Evolutionary conservation across 495 filamentous ascomycete genomes (phyloP).

Genomic region (Podospora didyma): DNA sequence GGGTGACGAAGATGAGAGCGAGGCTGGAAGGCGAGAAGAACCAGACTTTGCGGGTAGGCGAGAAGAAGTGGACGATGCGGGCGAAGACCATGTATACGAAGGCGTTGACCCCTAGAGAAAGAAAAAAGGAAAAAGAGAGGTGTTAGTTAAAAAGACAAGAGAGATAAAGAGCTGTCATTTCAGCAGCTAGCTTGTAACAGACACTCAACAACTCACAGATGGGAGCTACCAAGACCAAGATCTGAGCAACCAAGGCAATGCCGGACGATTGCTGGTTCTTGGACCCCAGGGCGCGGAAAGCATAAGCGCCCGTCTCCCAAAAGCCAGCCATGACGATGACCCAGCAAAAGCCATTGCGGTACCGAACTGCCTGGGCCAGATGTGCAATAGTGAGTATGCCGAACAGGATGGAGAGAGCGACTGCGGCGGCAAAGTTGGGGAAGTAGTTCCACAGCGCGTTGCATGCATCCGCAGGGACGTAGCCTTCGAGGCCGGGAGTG

Average conservation of each 20-base stretch:
- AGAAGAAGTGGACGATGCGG: slow-evolving; percentile 56
- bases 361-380: slow-evolving; percentile 27
- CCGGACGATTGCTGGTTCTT: slow-evolving; percentile 16
- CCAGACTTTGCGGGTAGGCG: slow-evolving; percentile 38
- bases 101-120: slow-evolving; percentile 22
- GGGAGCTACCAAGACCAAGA: slow-evolving; percentile 19
- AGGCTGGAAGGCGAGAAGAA: slow-evolving; percentile 46
- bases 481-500: slow-evolving; percentile 26
- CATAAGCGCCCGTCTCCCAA: slow-evolving; percentile 43
- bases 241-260: slow-evolving; percentile 4
- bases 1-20: slow-evolving; percentile 53
- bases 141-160: too few relatives aligned
- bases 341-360: slow-evolving; percentile 35
- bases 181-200: too few relatives aligned
- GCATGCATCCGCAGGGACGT: slow-evolving; percentile 27
- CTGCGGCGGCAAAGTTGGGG: slow-evolving; percentile 18
- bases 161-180: too few relatives aligned
- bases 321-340: slow-evolving; percentile 45
- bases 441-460: slow-evolving; percentile 31
- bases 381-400: slow-evolving; percentile 30
- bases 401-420: slow-evolving; percentile 29
- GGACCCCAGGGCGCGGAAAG: slow-evolving; percentile 19
- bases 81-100: slow-evolving; percentile 37
- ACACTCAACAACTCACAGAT: too few relatives aligned
- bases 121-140: too few relatives aligned